Evolutionary conservation across 495 filamentous ascomycete genomes (phyloP), one percentile per base, ranked within the genome.

Genomic region (Sabuloglossum arenarium): DNA sequence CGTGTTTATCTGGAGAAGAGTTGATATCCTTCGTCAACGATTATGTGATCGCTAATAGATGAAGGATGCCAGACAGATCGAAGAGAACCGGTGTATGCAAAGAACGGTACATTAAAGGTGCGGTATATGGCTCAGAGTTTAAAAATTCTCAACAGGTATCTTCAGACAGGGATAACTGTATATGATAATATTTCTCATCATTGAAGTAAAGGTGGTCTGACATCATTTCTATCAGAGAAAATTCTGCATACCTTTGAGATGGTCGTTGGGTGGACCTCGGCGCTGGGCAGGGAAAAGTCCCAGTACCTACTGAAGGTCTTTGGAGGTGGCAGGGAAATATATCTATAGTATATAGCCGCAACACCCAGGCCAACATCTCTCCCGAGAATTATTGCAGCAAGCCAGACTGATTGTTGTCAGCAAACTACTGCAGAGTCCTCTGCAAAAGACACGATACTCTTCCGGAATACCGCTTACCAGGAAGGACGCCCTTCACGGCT

Each of bases 281-380:
- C 91, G 47, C 79, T 85, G 0, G 91, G 91, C 19, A 98, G 76
- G 11, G 81, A 85, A 62, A 97, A 97, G 65, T 98, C 93, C 93
- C 93, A 98, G 66, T 96, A 98, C n/a, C 91, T 73, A 14, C 73
- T 68, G 68, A 94, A 83, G 0, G 91, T 97, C 68, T 95, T 95
- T 5, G 91, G 91, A 0, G 84, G 80, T 1, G 91, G 91, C 23
- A 98, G 76, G 3, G 84, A 89, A 51, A 94, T 91, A 79, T 86
- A 98, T 34, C 91, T 81, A 64, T 88, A 96, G 68, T 96, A 98
- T 56, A 98, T 79, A 0, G 91, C 91, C 9, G 88, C 80, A 2
- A 94, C 73, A n/a, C 77, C 85, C 5, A 98, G 73, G n/a, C 78
- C 84, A 30, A 88, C 73, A 62, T 98, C 91, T 25, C 91, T 79